phyloP scores from a whole-genome alignment of 2,329 filamentous ascomycete species.

The Claviceps spartinae region DNA sequence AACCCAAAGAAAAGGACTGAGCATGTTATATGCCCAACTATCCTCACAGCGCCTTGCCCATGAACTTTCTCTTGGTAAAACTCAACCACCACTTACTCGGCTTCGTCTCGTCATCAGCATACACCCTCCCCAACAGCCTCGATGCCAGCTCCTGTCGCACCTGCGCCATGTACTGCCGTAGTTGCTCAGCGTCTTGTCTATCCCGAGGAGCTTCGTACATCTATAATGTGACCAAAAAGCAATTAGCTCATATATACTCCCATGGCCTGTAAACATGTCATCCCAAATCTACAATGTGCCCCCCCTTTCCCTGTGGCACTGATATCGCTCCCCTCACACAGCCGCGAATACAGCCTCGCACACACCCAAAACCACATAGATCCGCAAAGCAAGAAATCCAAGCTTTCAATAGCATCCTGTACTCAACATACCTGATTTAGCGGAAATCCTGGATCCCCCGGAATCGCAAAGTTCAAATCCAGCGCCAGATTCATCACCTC shows the following conservation, averaged over 20 bases:
- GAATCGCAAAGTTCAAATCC: constrained; percentile 85
- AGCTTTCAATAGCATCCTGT: not conserved
- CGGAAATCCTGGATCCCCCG: constrained; percentile 84
- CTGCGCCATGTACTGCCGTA: constrained; percentile 83
- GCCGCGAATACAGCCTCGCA: too few relatives aligned
- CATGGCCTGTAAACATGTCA: too few relatives aligned
- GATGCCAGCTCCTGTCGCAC: constrained; percentile 82
- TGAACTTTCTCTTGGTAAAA: constrained; percentile 98
- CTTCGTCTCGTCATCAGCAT: constrained; percentile 63
- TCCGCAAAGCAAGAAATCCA: too few relatives aligned
- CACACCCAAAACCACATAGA: too few relatives aligned
- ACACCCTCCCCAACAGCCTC: constrained; percentile 74
- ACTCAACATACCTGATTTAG: constrained; percentile 60
- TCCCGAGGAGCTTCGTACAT: constrained; percentile 84
- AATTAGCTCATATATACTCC: not conserved
- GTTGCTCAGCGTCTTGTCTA: constrained; percentile 75
- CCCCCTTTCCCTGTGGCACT: too few relatives aligned
- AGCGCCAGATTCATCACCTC: constrained; percentile 83
- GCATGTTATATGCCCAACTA: too few relatives aligned
- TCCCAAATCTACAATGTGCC: too few relatives aligned
- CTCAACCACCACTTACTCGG: constrained; percentile 91
- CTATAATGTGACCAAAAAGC: constrained; percentile 17
- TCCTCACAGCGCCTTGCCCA: constrained; percentile 74
- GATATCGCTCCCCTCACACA: too few relatives aligned
- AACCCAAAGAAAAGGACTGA: not conserved